phyloP scores from a whole-genome alignment of 306 rosid genomes.

The Glycyrrhiza uralensis region DNA sequence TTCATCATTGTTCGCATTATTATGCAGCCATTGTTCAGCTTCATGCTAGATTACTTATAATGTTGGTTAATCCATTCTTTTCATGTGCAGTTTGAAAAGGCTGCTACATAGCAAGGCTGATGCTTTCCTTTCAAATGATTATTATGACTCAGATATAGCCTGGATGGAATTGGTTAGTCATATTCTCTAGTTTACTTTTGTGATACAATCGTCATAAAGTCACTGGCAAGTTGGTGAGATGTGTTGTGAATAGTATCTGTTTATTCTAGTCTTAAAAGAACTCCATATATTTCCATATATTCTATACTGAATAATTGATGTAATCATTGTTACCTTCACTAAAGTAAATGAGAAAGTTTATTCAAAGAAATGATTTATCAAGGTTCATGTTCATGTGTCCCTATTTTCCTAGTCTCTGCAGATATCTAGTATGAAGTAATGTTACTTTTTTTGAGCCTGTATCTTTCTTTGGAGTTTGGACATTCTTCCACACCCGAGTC shows the following conservation, averaged over 20 bases:
- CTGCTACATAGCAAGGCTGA: conserved; percentile 85
- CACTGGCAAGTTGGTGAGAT: not conserved
- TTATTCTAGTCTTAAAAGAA: not conserved
- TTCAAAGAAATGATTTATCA: not conserved
- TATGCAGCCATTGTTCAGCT: not conserved
- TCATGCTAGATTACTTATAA: conserved; percentile 12
- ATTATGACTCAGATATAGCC: conserved; percentile 85
- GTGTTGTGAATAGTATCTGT: not conserved
- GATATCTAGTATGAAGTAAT: too few species aligned
- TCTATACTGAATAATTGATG: not conserved
- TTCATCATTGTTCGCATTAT: conserved; percentile 5
- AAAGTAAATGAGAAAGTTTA: not conserved
- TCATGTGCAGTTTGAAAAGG: conserved; percentile 70
- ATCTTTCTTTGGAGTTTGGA: too few species aligned
- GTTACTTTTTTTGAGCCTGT: too few species aligned
- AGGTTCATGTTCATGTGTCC: too few species aligned
- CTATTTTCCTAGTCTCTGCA: too few species aligned
- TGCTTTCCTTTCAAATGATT: conserved; percentile 89
- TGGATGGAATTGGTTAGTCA: conserved; percentile 94
- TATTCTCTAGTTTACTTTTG: conserved; percentile 17
- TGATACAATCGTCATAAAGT: not conserved
- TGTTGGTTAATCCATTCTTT: conserved; percentile 24
- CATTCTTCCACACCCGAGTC: too few species aligned
- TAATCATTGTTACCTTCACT: not conserved
- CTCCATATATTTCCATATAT: not conserved